Evolutionary conservation across 371 early-diverging fungal genomes (phyloP).

Genomic region (Capniomyces stellatus): DNA sequence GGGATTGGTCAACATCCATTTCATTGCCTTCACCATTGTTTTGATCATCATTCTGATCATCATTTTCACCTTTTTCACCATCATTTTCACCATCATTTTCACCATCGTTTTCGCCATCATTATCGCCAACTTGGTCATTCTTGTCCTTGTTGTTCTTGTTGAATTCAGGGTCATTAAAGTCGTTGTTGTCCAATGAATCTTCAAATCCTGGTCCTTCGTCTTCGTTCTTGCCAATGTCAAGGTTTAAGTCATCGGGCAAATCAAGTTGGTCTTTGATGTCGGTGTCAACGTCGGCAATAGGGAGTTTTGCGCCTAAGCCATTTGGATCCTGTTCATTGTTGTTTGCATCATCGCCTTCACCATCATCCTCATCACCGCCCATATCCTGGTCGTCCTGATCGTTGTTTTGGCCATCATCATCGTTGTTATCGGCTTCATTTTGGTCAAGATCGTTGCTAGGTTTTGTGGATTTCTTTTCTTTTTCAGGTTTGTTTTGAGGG

Average conservation of each 20-base stretch:
- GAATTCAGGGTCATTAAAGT: conserved; percentile 16
- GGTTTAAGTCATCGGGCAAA: conserved; percentile 4
- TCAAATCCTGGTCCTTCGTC: conserved; percentile 21
- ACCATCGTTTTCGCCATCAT: conserved; percentile 30
- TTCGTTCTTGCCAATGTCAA: conserved; percentile 4
- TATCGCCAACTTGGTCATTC: conserved; percentile 9
- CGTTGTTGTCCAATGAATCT: conserved; percentile 17
- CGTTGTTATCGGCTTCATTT: conserved; percentile 27
- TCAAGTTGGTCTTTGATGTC: conserved; percentile 1
- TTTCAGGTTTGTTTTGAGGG: not conserved
- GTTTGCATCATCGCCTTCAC: conserved; percentile 2
- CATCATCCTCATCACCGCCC: conserved; percentile 16
- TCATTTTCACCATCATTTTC: conserved; percentile 27
- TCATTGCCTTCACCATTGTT: conserved; percentile 17
- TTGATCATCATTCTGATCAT: conserved; percentile 9
- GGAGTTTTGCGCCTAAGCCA: conserved; percentile 1
- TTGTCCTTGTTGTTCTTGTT: conserved; percentile 9
- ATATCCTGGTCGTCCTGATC: conserved; percentile 23
- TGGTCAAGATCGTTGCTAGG: too few species aligned
- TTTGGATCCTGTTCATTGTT: not conserved
- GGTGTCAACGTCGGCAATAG: conserved; percentile 5
- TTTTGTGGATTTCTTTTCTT: not conserved
- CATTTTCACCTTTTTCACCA: conserved; percentile 20
- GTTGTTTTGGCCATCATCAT: conserved; percentile 27
- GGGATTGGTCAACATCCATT: conserved; percentile 27